phyloP scores from a whole-genome alignment of 2,329 filamentous ascomycete species.

The Cladophialophora carrionii region DNA sequence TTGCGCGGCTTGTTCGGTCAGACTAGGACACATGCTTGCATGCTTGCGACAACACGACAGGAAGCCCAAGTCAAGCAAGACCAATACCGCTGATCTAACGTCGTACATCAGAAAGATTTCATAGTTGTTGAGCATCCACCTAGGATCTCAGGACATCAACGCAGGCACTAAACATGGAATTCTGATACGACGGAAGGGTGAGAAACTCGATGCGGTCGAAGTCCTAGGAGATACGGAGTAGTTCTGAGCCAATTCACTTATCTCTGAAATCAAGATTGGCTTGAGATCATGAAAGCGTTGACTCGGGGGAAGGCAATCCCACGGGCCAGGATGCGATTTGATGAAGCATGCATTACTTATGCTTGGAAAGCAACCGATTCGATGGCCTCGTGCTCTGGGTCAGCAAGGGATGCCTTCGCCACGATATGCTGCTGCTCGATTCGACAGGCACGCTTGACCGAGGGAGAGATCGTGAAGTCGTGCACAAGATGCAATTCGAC shows the following conservation, averaged over 20 bases:
- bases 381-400: background rate
- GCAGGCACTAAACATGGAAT: background rate
- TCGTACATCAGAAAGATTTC: background rate
- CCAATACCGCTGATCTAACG: background rate
- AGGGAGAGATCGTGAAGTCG: background rate
- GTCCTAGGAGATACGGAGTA: too few species aligned
- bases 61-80: too few species aligned
- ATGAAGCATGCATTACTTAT: background rate
- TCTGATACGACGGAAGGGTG: background rate
- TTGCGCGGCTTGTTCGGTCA: background rate
- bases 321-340: background rate
- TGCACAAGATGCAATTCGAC: slow-evolving; percentile 5
- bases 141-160: background rate
- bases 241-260: too few species aligned
- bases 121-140: background rate
- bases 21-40: background rate
- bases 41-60: background rate
- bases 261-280: background rate
- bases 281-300: background rate
- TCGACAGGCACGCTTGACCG: background rate
- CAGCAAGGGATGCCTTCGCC: background rate
- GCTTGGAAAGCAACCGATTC: slow-evolving; percentile 12
- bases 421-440: background rate
- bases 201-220: too few species aligned
- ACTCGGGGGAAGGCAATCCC: background rate